A percentile compares a stretch with the other conserved stretches of the same genome.
phyloP scores from a whole-genome alignment of 768 basidiomycete species.

The Naematelia encephala region DNA sequence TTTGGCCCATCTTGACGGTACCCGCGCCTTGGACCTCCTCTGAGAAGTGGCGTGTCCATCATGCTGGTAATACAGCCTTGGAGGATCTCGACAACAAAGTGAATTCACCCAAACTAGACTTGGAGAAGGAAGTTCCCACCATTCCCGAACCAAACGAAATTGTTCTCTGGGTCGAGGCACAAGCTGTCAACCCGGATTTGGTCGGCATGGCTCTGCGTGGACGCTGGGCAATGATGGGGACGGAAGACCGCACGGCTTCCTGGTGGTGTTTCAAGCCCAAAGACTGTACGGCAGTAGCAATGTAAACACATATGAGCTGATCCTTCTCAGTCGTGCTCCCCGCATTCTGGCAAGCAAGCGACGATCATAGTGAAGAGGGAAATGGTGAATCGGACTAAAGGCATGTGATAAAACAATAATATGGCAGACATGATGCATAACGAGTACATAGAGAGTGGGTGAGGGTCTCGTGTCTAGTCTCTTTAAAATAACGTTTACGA shows the following conservation, averaged over 20 bases:
- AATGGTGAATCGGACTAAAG: neutral
- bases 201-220: constrained; percentile 21
- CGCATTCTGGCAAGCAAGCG: constrained; percentile 23
- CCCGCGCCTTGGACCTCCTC: constrained; percentile 38
- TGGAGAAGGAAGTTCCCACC: constrained; percentile 26
- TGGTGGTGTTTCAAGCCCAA: constrained; percentile 24
- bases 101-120: neutral
- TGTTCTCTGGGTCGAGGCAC: constrained; percentile 8
- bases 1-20: constrained; percentile 26
- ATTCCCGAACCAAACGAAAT: constrained; percentile 27
- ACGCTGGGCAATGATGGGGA: constrained; percentile 21
- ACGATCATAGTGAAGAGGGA: neutral
- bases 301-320: neutral
- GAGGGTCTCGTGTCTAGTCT: too few relatives aligned
- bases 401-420: neutral
- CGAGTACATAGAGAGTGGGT: too few relatives aligned
- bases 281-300: constrained; percentile 16
- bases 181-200: neutral
- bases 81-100: constrained; percentile 13
- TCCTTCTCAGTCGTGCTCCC: constrained; percentile 20
- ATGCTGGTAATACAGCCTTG: neutral
- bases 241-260: neutral
- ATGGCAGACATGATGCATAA: neutral
- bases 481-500: too few relatives aligned
- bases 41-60: constrained; percentile 31